Evolutionary conservation across 163 green algal genomes (phyloP), one percentile per base, ranked within the genome.

Genomic region (Trebouxiophyceae sp.): DNA sequence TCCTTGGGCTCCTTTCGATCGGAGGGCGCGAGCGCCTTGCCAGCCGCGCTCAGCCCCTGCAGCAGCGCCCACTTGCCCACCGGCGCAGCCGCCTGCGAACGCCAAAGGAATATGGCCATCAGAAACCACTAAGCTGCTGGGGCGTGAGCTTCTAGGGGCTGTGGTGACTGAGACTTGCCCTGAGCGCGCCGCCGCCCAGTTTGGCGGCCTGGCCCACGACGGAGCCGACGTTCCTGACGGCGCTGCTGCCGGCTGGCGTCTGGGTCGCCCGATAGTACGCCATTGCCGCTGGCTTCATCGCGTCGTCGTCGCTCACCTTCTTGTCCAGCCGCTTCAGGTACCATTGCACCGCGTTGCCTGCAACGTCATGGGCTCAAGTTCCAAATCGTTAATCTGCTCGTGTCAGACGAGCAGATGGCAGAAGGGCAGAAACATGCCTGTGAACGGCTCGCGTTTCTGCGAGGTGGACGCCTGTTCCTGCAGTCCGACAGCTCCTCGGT

Each of bases 61-160:
- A 65, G 32, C 20, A 82, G 30, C 8, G 65, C 74, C 76, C 76
- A 83, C 45, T 78, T 76, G 22, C 76, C 70, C 31, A 79, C 73
- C 2, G 76, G 76, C 16, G 65, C 66, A 2, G 74, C 74, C 22
- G 67, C 75, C 63, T 81, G 62, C 62, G 23, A 60, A 27, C 28
- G 27, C 3, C 6, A 61, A 12, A n/a, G 23, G 28, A 19, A 26
- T 22, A 5, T 16, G 1, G 56, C 3, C 23, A 62, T 4, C 1
- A 26, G 57, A 30, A n/a, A n/a, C n/a, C n/a, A n/a, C n/a, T n/a
- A n/a, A n/a, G n/a, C n/a, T n/a, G n/a, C n/a, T n/a, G n/a, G n/a
- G n/a, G n/a, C n/a, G n/a, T n/a, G n/a, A n/a, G n/a, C n/a, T n/a
- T n/a, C n/a, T n/a, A n/a, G n/a, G n/a, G n/a, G n/a, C n/a, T n/a